Conservation (phyloP, 2,329 filamentous ascomycete genomes). For the Hypoxylon sp. region DNA sequence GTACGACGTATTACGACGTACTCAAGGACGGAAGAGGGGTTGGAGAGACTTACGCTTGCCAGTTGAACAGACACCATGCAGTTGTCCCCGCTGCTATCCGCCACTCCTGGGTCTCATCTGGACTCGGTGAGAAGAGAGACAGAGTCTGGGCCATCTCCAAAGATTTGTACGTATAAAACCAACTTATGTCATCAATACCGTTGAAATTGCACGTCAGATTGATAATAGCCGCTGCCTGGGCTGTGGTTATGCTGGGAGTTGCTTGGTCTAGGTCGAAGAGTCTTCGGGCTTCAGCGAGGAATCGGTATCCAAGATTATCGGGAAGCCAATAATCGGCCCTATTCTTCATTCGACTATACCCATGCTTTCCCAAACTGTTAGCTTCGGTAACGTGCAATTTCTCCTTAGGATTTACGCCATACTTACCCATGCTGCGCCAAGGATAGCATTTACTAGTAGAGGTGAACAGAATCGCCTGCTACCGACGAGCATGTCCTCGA, state of each 20-base stretch:
- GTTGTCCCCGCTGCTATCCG: slow-evolving; percentile 47
- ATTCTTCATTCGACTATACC: slow-evolving; percentile 45
- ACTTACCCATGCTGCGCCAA: slow-evolving; percentile 50
- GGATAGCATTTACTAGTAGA: slow-evolving; percentile 47
- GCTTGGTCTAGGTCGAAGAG: slow-evolving; percentile 54
- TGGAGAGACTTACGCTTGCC: slow-evolving; percentile 47
- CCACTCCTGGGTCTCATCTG: slow-evolving; percentile 31
- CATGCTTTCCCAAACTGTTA: slow-evolving; percentile 47
- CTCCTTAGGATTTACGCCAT: background rate
- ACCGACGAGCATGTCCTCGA: slow-evolving; percentile 46
- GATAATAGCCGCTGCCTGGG: slow-evolving; percentile 54
- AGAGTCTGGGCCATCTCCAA: slow-evolving; percentile 45
- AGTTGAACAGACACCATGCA: slow-evolving; percentile 55
- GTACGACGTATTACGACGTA: background rate
- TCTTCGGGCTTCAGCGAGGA: slow-evolving; percentile 56
- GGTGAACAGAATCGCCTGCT: slow-evolving; percentile 45
- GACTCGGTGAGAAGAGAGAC: slow-evolving; percentile 42
- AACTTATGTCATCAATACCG: slow-evolving; percentile 46
- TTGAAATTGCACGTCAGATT: slow-evolving; percentile 49
- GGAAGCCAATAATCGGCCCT: slow-evolving; percentile 56
- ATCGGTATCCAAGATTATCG: slow-evolving; percentile 52
- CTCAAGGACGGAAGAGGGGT: background rate
- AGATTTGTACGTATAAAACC: slow-evolving; percentile 39
- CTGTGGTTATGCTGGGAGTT: slow-evolving; percentile 49
- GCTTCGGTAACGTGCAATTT: background rate